phyloP scores from a whole-genome alignment of 768 basidiomycete genomes.

The Amanita thiersii region DNA sequence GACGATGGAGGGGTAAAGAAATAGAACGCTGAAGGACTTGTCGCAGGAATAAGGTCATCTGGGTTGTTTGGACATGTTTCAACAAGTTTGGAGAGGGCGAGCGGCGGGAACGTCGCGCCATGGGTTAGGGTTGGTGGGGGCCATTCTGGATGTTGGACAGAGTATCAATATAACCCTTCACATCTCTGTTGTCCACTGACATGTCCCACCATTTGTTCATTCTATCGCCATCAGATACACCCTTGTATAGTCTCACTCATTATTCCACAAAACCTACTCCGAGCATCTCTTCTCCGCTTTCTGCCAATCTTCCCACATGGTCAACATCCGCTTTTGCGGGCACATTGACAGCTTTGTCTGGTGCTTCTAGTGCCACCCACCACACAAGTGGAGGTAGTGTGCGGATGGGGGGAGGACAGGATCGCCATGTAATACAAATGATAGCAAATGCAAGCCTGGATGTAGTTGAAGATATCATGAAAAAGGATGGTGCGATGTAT shows the following conservation, averaged over 20 bases:
- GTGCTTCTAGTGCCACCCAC: constrained; percentile 71
- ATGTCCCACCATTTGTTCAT: constrained; percentile 89
- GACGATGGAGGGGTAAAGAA: not conserved
- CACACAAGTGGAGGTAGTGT: constrained; percentile 56
- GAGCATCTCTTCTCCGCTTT: constrained; percentile 55
- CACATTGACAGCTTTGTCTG: constrained; percentile 79
- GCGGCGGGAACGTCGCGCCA: too few relatives aligned
- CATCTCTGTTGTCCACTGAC: constrained; percentile 1
- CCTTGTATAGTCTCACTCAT: constrained; percentile 77
- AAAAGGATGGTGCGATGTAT: constrained; percentile 73
- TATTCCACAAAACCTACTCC: constrained; percentile 68
- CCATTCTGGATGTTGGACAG: too few relatives aligned
- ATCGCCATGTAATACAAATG: constrained; percentile 96
- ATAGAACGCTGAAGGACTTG: not conserved
- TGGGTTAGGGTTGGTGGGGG: not conserved
- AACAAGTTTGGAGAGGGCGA: too few relatives aligned
- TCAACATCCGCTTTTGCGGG: constrained; percentile 89
- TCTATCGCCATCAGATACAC: constrained; percentile 81
- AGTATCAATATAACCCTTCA: too few relatives aligned
- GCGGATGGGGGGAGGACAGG: constrained; percentile 73
- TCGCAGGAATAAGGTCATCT: not conserved
- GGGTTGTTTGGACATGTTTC: constrained; percentile 6
- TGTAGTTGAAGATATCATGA: constrained; percentile 88
- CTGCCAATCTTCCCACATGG: constrained; percentile 83
- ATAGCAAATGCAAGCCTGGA: constrained; percentile 96